phyloP scores from a whole-genome alignment of 306 rosid genomes.

The Sesbania bispinosa region DNA sequence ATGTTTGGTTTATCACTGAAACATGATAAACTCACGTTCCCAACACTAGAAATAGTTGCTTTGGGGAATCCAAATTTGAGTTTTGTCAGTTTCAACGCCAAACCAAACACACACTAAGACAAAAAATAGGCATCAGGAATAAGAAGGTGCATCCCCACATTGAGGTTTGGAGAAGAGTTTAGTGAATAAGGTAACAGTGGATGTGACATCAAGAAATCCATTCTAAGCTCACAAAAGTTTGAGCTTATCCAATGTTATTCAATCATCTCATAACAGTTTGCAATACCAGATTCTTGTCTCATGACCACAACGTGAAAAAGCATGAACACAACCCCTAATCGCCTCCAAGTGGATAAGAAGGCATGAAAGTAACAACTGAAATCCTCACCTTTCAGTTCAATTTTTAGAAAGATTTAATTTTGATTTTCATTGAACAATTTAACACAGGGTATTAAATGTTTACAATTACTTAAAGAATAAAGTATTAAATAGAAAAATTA shows the following conservation, averaged over 20 bases:
- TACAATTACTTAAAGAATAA: background rate
- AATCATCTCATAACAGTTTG: background rate
- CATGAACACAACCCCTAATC: background rate
- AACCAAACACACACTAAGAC: too few relatives aligned
- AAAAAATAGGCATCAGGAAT: too few relatives aligned
- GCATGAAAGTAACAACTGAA: constrained; percentile 12
- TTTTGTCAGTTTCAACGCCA: too few relatives aligned
- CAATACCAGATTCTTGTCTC: background rate
- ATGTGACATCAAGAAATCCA: too few relatives aligned
- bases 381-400: background rate
- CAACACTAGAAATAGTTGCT: too few relatives aligned
- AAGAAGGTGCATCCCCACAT: too few relatives aligned
- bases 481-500: too few relatives aligned
- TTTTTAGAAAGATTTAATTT: background rate
- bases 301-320: background rate
- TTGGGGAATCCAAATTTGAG: too few relatives aligned
- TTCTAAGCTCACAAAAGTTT: background rate
- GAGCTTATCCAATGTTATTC: background rate
- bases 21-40: too few relatives aligned
- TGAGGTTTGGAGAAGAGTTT: too few relatives aligned
- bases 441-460: background rate
- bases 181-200: too few relatives aligned
- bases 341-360: background rate
- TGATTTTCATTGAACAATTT: background rate
- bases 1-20: too few relatives aligned